These are phyloP conservation scores for Aspergillus pseudoglaucus DNA, from an alignment of 2,329 filamentous ascomycete genomes.

Conservation along the genomic window DNA sequence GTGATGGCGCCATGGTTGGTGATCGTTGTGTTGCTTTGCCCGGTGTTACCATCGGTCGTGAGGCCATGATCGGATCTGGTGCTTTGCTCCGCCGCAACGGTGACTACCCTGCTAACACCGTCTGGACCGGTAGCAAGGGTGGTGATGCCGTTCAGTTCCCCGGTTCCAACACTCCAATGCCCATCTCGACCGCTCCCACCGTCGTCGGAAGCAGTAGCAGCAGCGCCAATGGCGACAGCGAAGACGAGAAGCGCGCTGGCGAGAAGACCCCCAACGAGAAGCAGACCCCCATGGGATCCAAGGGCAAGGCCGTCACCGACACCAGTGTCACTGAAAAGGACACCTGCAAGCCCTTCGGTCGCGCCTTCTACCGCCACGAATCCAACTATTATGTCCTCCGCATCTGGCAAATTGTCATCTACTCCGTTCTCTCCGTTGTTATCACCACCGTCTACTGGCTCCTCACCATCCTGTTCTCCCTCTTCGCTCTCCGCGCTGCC, in stretches of 20 bases:
- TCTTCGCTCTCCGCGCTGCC: slow-evolving; percentile 36
- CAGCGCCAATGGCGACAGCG: slow-evolving; percentile 1
- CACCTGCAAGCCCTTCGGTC: slow-evolving; percentile 45
- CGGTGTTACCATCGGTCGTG: slow-evolving; percentile 45
- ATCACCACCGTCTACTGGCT: slow-evolving; percentile 46
- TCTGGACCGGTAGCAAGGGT: slow-evolving; percentile 49
- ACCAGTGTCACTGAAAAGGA: slow-evolving; percentile 3
- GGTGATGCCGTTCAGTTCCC: slow-evolving; percentile 46
- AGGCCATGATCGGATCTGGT: slow-evolving; percentile 49
- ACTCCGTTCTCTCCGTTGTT: slow-evolving; percentile 44
- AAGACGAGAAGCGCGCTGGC: not conserved
- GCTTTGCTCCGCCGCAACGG: slow-evolving; percentile 44
- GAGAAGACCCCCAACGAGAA: slow-evolving; percentile 10
- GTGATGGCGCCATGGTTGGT: slow-evolving; percentile 50
- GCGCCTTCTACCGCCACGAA: slow-evolving; percentile 49
- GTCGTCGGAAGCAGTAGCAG: slow-evolving; percentile 9
- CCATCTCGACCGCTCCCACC: slow-evolving; percentile 8
- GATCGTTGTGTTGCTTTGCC: slow-evolving; percentile 50
- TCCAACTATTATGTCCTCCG: slow-evolving; percentile 48
- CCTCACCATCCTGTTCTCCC: slow-evolving; percentile 42
- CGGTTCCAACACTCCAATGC: slow-evolving; percentile 6
- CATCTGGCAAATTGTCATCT: slow-evolving; percentile 44
- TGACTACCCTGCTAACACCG: slow-evolving; percentile 40
- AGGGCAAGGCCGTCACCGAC: slow-evolving; percentile 1
- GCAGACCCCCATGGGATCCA: not conserved